phyloP scores from a whole-genome alignment of 129 eudicot genomes.

The Lactuca saligna region DNA sequence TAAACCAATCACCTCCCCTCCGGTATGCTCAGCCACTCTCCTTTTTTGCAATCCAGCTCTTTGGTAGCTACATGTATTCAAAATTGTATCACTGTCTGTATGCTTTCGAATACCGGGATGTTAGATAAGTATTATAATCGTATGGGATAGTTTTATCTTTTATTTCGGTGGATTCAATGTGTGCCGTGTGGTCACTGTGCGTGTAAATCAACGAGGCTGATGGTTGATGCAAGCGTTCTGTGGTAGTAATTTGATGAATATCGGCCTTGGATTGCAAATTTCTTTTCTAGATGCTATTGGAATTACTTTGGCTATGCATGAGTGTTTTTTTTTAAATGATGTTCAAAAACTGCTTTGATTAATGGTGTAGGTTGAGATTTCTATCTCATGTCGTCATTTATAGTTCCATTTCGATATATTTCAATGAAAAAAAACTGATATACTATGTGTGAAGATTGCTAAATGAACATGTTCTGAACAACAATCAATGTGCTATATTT shows the following conservation, averaged over 20 bases:
- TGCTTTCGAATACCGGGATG: not conserved
- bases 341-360: not conserved
- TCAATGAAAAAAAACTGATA: not conserved
- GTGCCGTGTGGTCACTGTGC: constrained; percentile 1
- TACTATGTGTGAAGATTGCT: constrained; percentile 6
- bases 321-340: constrained; percentile 9
- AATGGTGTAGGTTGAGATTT: not conserved
- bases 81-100: not conserved
- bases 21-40: constrained; percentile 12
- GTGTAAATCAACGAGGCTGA: not conserved
- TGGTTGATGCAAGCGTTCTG: constrained; percentile 14
- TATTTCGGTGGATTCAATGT: constrained; percentile 5
- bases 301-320: not conserved
- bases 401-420: not conserved
- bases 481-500: not conserved
- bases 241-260: constrained; percentile 5
- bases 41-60: not conserved
- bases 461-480: constrained; percentile 3
- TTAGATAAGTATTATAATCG: constrained; percentile 11
- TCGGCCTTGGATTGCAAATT: not conserved
- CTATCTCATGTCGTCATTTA: constrained; percentile 12
- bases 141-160: not conserved
- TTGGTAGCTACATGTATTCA: not conserved
- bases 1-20: constrained; percentile 34
- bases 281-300: constrained; percentile 12